phyloP scores from a whole-genome alignment of 2,329 filamentous ascomycete species.

The Penicillium sp. region DNA sequence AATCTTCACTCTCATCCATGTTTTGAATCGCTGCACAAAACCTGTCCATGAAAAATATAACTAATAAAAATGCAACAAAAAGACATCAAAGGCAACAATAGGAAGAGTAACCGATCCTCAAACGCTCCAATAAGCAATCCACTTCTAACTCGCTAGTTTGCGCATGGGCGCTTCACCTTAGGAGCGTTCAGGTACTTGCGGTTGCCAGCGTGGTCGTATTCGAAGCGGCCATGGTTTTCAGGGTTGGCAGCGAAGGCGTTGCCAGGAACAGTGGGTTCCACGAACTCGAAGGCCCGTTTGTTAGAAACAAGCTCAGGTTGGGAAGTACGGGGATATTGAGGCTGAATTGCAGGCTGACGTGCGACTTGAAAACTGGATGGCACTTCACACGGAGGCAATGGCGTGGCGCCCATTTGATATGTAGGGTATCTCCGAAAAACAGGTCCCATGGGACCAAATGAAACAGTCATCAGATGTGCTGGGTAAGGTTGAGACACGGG shows the following conservation, averaged over 20 bases:
- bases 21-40: not conserved
- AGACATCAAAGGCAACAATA: not conserved
- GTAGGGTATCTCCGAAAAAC: too few relatives aligned
- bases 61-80: not conserved
- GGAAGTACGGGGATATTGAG: not conserved
- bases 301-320: not conserved
- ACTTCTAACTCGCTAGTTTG: not conserved
- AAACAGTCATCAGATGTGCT: too few relatives aligned
- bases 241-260: slow-evolving; percentile 23
- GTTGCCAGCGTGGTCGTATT: slow-evolving; percentile 10
- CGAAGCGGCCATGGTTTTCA: slow-evolving; percentile 24
- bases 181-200: slow-evolving; percentile 20
- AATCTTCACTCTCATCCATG: not conserved
- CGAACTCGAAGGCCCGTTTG: slow-evolving; percentile 13
- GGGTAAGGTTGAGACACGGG: too few relatives aligned
- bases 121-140: not conserved
- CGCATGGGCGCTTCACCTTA: slow-evolving; percentile 5
- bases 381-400: too few relatives aligned
- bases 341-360: not conserved
- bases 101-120: not conserved
- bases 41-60: not conserved
- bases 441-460: too few relatives aligned
- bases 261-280: slow-evolving; percentile 13
- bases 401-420: too few relatives aligned
- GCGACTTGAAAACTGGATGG: not conserved